These are phyloP conservation scores for Penicillium subrubescens DNA, from an alignment of 495 filamentous ascomycete species.

Conservation along the genomic window DNA sequence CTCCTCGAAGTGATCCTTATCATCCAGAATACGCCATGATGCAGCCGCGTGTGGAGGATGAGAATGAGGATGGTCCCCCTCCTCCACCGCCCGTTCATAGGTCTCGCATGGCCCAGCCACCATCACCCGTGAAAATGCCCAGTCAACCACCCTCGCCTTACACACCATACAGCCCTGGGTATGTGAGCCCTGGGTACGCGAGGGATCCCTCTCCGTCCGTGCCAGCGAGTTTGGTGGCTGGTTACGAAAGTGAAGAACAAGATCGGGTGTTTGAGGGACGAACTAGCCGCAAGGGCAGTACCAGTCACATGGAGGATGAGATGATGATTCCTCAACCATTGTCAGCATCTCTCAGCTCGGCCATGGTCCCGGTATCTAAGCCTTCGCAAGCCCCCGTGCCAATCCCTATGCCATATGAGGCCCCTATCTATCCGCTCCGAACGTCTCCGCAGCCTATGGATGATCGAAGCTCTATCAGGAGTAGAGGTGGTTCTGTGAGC, in stretches of 20 bases:
- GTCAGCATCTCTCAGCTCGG: slow-evolving; percentile 17
- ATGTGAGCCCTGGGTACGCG: slow-evolving; percentile 34
- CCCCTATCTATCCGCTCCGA: slow-evolving; percentile 39
- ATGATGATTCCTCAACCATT: slow-evolving; percentile 30
- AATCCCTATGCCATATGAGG: slow-evolving; percentile 27
- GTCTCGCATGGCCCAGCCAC: slow-evolving; percentile 34
- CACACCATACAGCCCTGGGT: slow-evolving; percentile 39
- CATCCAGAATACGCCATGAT: slow-evolving; percentile 54
- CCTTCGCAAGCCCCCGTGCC: slow-evolving; percentile 24
- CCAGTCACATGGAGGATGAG: slow-evolving; percentile 33
- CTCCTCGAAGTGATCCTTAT: slow-evolving; percentile 27
- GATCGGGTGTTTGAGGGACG: slow-evolving; percentile 39
- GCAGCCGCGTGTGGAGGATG: slow-evolving; percentile 72
- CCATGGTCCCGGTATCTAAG: slow-evolving; percentile 16
- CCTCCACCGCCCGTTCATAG: slow-evolving; percentile 54
- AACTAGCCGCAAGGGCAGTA: slow-evolving; percentile 29
- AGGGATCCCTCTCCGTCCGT: slow-evolving; percentile 45
- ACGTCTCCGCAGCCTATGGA: slow-evolving; percentile 36
- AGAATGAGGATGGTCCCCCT: slow-evolving; percentile 55
- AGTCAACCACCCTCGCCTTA: slow-evolving; percentile 30
- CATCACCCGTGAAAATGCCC: slow-evolving; percentile 23
- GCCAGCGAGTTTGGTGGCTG: slow-evolving; percentile 69
- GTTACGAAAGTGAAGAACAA: slow-evolving; percentile 65
- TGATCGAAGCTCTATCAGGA: slow-evolving; percentile 22
- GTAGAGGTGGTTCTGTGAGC: slow-evolving; percentile 51